These are phyloP conservation scores for Ophiosphaerella korrae DNA, from an alignment of 2,329 filamentous ascomycete species.

Conservation along the genomic window DNA sequence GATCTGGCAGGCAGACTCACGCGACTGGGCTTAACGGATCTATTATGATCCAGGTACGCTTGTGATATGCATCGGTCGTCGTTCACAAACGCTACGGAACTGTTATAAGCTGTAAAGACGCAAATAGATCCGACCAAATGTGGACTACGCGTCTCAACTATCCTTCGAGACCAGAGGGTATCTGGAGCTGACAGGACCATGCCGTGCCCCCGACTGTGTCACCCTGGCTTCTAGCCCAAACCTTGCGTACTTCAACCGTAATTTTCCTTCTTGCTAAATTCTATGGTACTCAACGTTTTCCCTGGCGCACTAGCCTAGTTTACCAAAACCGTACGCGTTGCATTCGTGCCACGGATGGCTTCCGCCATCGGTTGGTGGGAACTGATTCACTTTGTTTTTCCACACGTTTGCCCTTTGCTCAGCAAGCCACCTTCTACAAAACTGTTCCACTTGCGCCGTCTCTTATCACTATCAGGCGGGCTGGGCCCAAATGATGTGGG, in stretches of 20 bases:
- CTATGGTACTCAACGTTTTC: conserved; percentile 2
- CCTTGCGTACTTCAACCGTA: conserved; percentile 15
- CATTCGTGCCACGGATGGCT: conserved; percentile 4
- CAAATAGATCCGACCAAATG: conserved; percentile 1
- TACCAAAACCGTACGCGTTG: conserved; percentile 7
- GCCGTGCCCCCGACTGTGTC: conserved; percentile 7
- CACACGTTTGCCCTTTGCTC: conserved; percentile 3
- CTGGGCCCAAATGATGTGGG: conserved; percentile 11
- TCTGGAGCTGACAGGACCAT: conserved; percentile 3
- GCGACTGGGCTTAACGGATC: conserved; percentile 5
- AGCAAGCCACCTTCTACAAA: conserved; percentile 12
- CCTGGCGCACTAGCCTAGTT: neutral
- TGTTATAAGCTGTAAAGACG: conserved; percentile 16
- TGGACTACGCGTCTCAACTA: conserved; percentile 3
- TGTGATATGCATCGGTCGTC: conserved; percentile 13
- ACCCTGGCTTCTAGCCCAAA: conserved; percentile 7
- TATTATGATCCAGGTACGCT: conserved; percentile 16
- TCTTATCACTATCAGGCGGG: conserved; percentile 8
- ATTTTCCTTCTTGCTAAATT: conserved; percentile 15
- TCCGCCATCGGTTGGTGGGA: conserved; percentile 10
- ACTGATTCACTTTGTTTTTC: conserved; percentile 8
- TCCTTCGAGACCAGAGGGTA: conserved; percentile 6
- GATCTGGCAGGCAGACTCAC: conserved; percentile 6
- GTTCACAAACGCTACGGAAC: conserved; percentile 10
- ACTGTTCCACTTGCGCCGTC: conserved; percentile 1